Base-by-base conservation (phyloP, 495 filamentous ascomycete genomes). In the Aspergillus conjunctus region DNA sequence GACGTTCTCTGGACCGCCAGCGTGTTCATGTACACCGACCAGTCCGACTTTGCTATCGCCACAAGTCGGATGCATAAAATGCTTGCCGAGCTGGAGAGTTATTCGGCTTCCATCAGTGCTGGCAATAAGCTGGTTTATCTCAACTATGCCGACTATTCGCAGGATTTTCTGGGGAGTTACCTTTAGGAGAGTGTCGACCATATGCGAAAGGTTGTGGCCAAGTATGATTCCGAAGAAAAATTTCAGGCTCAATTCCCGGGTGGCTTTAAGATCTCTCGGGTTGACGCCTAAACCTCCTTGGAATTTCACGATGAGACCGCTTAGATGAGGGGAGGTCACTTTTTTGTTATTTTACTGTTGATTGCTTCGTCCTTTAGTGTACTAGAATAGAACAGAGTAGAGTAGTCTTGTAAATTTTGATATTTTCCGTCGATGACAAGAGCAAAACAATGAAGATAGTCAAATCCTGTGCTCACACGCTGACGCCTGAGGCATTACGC, bases 141-240 rank as follows among this genome's bases (percentile, higher is more conserved):
- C 17, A 63, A 63, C 30, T 63, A 81, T 60, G 72, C 77, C 7
- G 60, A 62, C 31, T 32, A 11, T 15, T 60, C 31, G 12, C 80
- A 81, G 66, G 54, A 76, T 48, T 67, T 71, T 0, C 64, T 81
- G 4, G 66, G 51, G 4, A 70, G 74, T 7, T 81, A 80, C 64
- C 77, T 77, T 0, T 39, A 22, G 21, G 66, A 63, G 20, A 80
- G 68, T 61, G 32, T 69, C 22, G 50, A 44, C 21, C 49, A 60
- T 7, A 57, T 83, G 55, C 51, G 62, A 52, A 39, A 51, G 37
- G 65, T 68, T 26, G 70, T 63, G 9, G 66, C 51, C 45, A 75
- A 76, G 66, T 81, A 75, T 54, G 79, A 81, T 62, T 75, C 77
- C 0, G 56, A 67, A 0, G 69, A 63, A 0, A 57, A 79, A 0